Conservation (phyloP, 2,329 filamentous ascomycete genomes). For the Capronia epimyces region DNA sequence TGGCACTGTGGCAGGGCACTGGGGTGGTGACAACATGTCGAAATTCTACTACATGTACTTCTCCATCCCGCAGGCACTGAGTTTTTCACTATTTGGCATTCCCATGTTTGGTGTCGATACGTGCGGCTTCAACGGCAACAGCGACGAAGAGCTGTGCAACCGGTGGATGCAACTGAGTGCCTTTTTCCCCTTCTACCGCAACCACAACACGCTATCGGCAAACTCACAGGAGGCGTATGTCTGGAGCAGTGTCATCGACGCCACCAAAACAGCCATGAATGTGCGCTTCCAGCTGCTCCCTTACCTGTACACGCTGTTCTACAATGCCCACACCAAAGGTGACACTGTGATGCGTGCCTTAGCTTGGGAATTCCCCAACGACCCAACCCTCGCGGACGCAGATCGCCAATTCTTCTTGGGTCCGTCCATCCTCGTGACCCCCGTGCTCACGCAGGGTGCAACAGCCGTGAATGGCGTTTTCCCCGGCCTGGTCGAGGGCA, state of each 20-base stretch:
- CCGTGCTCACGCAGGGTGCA: slow-evolving; percentile 58
- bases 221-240: slow-evolving; percentile 65
- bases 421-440: slow-evolving; percentile 59
- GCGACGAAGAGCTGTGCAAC: slow-evolving; percentile 63
- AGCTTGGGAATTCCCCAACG: slow-evolving; percentile 65
- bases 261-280: slow-evolving; percentile 60
- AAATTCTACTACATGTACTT: slow-evolving; percentile 69
- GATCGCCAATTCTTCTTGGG: slow-evolving; percentile 71
- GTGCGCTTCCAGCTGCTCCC: slow-evolving; percentile 67
- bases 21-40: slow-evolving; percentile 71
- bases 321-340: slow-evolving; percentile 59
- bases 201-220: slow-evolving; percentile 62
- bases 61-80: slow-evolving; percentile 70
- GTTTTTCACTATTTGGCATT: slow-evolving; percentile 67
- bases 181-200: slow-evolving; percentile 74
- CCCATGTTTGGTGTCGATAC: slow-evolving; percentile 71
- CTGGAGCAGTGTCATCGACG: slow-evolving; percentile 62
- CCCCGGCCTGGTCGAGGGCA: slow-evolving; percentile 52
- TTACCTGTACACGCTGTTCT: slow-evolving; percentile 71
- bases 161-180: slow-evolving; percentile 68
- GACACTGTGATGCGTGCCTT: slow-evolving; percentile 67
- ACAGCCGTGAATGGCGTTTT: slow-evolving; percentile 62
- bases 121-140: slow-evolving; percentile 65
- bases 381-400: slow-evolving; percentile 60
- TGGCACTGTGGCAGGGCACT: slow-evolving; percentile 72